phyloP scores from a whole-genome alignment of 495 filamentous ascomycete species.

The Recurvomyces mirabilis region DNA sequence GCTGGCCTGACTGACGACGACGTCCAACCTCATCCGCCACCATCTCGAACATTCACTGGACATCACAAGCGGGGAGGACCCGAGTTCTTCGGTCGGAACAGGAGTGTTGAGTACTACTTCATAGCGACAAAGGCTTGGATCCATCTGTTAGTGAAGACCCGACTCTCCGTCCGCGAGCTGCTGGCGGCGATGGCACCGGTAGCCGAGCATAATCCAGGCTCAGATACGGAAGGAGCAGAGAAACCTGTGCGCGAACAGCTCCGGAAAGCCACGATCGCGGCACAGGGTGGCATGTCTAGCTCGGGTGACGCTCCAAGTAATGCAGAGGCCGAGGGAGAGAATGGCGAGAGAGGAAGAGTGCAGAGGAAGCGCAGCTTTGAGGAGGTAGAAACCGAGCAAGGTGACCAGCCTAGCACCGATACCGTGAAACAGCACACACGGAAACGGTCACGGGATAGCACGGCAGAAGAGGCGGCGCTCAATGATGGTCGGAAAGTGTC shows the following conservation, averaged over 20 bases:
- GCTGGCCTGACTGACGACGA: too few relatives aligned
- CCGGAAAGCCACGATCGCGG: slow-evolving; percentile 48
- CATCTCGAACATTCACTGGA: too few relatives aligned
- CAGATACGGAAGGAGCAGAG: slow-evolving; percentile 25
- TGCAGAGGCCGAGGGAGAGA: not conserved
- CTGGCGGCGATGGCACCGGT: slow-evolving; percentile 1
- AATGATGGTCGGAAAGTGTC: slow-evolving; percentile 16
- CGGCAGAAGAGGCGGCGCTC: slow-evolving; percentile 12
- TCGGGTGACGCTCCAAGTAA: slow-evolving; percentile 3
- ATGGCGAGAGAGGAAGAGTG: slow-evolving; percentile 17
- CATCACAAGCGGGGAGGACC: too few relatives aligned
- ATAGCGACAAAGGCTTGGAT: too few relatives aligned
- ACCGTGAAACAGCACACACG: slow-evolving; percentile 23
- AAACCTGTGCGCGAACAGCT: slow-evolving; percentile 50
- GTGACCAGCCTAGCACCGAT: slow-evolving; percentile 10
- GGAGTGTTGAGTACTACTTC: too few relatives aligned
- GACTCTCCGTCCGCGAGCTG: too few relatives aligned
- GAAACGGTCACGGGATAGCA: slow-evolving; percentile 30
- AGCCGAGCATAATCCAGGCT: slow-evolving; percentile 1
- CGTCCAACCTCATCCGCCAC: too few relatives aligned
- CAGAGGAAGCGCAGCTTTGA: slow-evolving; percentile 47
- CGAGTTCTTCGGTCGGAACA: too few relatives aligned
- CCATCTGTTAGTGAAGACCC: too few relatives aligned
- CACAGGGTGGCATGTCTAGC: slow-evolving; percentile 18
- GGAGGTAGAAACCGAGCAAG: slow-evolving; percentile 31